Base-by-base conservation (phyloP, 208 protist genomes). In the Acanthamoeba lenticulata region DNA sequence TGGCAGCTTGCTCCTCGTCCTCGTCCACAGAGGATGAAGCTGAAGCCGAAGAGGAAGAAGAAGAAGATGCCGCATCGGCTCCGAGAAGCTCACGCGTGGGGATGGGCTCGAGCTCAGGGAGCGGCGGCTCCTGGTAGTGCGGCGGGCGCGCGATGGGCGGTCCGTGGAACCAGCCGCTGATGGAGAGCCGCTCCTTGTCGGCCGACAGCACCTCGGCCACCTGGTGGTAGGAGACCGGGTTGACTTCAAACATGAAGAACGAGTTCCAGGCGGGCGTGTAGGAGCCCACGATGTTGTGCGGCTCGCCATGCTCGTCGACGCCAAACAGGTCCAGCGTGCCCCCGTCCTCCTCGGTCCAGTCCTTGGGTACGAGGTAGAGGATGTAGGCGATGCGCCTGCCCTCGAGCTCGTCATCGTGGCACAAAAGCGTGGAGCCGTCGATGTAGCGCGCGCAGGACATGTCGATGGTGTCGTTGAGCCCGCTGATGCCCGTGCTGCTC, bases 281-380 rank as follows among this genome's bases (percentile, higher is more conserved):
- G 55, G 85, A 72, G 32, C 21, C 38, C 38, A 49, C 85, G 44
- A 91, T 91, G 52, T 34, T 91, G 55, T 45, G 5, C 27, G 85
- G 85, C 34, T 91, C 55, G 36, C 17, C 29, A 34, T 72, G 34
- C 85, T 62, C 85, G 29, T 91, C 55, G 32, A 62, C 55, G 17
- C 38, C 55, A 32, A 91, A 91, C 36, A 91, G 85, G 29, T 91
- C 52, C 55, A 91, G 44, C 24, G 85, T 69, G 6, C 85, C 85
- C 40, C 77, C 77, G 34, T 86, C 77, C 27, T 62, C 55, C 24
- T 62, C 57, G n/a, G 34, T 36, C 85, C 85, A 91, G 57, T 91
- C 85, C 85, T 91, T 69, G 55, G 85, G 85, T n/a, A 91, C 85
- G 32, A 91, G 55, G 55, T 91, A 91, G 52, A 91, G 45, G 72